Base-by-base conservation (phyloP, 192 early-diverging fungal species). In the Backusella morwellensis region DNA sequence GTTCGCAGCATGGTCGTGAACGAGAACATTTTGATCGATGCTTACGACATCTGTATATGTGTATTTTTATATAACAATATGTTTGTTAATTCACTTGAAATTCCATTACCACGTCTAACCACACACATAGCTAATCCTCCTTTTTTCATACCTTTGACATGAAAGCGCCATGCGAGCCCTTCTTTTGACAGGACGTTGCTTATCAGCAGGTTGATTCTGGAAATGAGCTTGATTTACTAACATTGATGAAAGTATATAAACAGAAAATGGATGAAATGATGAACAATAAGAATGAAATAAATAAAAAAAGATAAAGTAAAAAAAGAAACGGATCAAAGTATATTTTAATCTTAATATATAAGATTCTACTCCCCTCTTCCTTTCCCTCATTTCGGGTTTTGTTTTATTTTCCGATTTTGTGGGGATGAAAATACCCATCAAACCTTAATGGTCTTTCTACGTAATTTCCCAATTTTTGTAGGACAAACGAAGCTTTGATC, bases 11-110 rank as follows among this genome's bases (percentile, higher is more conserved):
- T 32, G 80, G 80, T 26, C 80, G 66, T 54, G 73, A 72, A 0
- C 80, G 59, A 41, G 80, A 82, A 67, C 80, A 82, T 42, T 78
- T 82, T 6, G 80, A 82, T 2, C 80, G 73, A 36, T 82, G 77
- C 29, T 75, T 75, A 40, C 80, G 73, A 36, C 80, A 81, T 21
- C 80, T 81, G 35, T 56, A 4, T 1, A 35, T 11, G 1, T 0
- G 3, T 36, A 67, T 15, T 68, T 14, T 23, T 38, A 73, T 38
- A 73, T 35, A 36, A 68, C 26, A 7, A 66, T 66, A 17, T 23
- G 8, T 23, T 68, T 35, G 2, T 36, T 68, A 68, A 19, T 14
- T 19, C 12, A n/a, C 15, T 50, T 50, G 6, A n/a, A 50, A 4
- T 50, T 50, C 17, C 15, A 50, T 21, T n/a, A 50, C 19, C 6